These are phyloP conservation scores for Pterocarpus santalinus DNA, from an alignment of 306 rosid species.

Conservation along the genomic window DNA sequence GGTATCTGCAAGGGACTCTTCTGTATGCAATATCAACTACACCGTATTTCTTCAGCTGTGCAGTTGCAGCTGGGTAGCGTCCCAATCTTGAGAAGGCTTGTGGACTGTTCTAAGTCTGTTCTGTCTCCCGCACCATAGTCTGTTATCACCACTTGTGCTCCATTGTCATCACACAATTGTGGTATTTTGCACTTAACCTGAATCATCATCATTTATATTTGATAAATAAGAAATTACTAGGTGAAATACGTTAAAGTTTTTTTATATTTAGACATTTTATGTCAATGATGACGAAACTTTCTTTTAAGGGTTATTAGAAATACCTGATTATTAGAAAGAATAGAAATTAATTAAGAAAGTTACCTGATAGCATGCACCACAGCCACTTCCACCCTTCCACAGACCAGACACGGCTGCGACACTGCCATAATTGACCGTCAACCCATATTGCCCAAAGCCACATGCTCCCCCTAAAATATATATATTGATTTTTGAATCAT, in stretches of 20 bases:
- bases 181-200: constrained; percentile 52
- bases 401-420: constrained; percentile 77
- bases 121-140: constrained; percentile 56
- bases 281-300: not conserved
- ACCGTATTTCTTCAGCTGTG: constrained; percentile 38
- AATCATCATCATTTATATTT: constrained; percentile 12
- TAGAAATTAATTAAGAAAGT: not conserved
- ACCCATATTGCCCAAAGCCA: constrained; percentile 86
- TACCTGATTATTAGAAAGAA: not conserved
- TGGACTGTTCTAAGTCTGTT: constrained; percentile 51
- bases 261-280: not conserved
- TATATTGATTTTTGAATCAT: not conserved
- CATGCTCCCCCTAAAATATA: constrained; percentile 81
- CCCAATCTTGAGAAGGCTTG: constrained; percentile 47
- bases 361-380: constrained; percentile 91
- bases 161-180: constrained; percentile 39
- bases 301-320: not conserved
- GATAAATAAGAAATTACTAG: not conserved
- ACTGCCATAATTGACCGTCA: constrained; percentile 68
- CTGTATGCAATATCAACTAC: constrained; percentile 47
- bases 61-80: not conserved
- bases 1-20: constrained; percentile 60
- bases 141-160: constrained; percentile 48
- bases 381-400: constrained; percentile 75
- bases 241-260: not conserved